phyloP scores from a whole-genome alignment of 2,329 filamentous ascomycete species.

The Phaeosphaeriaceae sp. region DNA sequence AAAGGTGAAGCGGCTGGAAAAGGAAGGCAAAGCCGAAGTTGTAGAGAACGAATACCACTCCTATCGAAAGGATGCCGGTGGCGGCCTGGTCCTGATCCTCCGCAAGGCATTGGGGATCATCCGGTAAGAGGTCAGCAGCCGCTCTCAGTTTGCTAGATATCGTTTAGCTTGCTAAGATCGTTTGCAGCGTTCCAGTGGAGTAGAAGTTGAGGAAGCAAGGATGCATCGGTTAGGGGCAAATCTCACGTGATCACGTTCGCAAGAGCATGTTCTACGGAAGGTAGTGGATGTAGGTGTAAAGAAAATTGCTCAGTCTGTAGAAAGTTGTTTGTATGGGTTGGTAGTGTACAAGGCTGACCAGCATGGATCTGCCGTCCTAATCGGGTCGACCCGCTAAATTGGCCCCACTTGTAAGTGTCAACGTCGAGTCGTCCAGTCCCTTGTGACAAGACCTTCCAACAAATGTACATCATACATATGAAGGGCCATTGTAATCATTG shows the following conservation, averaged over 20 bases:
- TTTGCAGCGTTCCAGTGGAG: neutral
- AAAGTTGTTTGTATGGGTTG: neutral
- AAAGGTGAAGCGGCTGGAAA: conserved; percentile 51
- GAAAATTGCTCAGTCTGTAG: too few species aligned
- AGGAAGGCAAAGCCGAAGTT: conserved; percentile 46
- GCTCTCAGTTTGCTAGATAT: neutral
- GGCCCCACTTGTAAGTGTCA: neutral
- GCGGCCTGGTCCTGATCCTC: conserved; percentile 24
- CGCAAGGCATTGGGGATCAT: neutral
- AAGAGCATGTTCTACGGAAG: neutral
- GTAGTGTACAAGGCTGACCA: neutral
- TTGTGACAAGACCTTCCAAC: neutral
- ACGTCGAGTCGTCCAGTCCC: neutral
- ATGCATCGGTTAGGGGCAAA: neutral
- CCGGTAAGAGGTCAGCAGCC: neutral
- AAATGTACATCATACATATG: too few species aligned
- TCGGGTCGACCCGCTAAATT: neutral
- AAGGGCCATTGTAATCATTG: too few species aligned
- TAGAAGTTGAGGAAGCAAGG: neutral
- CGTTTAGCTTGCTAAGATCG: neutral
- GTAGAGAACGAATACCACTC: conserved; percentile 40
- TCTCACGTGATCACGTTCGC: neutral
- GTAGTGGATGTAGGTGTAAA: neutral
- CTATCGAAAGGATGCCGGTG: conserved; percentile 37
- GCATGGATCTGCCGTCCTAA: neutral